phyloP scores from a whole-genome alignment of 2,329 filamentous ascomycete genomes.

The Phialophora chinensis region DNA sequence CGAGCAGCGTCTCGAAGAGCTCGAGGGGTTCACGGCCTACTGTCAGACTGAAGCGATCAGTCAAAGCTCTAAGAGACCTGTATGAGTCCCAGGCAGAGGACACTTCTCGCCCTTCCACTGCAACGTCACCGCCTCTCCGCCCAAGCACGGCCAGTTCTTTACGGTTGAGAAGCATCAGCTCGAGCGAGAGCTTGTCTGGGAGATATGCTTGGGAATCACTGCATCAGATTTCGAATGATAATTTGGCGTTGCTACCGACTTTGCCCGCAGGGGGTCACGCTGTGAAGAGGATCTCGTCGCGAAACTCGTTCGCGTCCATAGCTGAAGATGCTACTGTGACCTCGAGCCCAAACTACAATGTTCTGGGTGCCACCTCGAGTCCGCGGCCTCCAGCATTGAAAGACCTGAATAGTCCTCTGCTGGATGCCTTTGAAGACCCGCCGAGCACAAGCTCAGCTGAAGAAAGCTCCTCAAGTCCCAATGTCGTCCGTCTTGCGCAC shows the following conservation, averaged over 20 bases:
- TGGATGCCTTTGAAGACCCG: conserved; percentile 25
- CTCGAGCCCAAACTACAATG: conserved; percentile 38
- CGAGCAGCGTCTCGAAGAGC: conserved; percentile 19
- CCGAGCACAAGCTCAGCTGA: conserved; percentile 26
- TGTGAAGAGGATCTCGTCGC: conserved; percentile 29
- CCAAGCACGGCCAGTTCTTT: conserved; percentile 34
- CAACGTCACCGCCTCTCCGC: conserved; percentile 34
- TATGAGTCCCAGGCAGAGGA: conserved; percentile 41
- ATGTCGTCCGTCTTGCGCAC: conserved; percentile 47
- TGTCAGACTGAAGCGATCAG: conserved; percentile 39
- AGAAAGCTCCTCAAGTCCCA: conserved; percentile 49
- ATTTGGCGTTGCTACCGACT: conserved; percentile 35
- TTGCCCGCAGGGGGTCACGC: conserved; percentile 24
- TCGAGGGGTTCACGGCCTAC: conserved; percentile 26
- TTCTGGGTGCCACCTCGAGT: conserved; percentile 31
- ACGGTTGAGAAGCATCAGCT: conserved; percentile 38
- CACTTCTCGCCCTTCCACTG: conserved; percentile 36
- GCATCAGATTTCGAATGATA: conserved; percentile 36
- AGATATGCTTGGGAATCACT: conserved; percentile 37
- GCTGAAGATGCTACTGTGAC: conserved; percentile 23
- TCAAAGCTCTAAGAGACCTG: conserved; percentile 39
- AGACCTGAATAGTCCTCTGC: conserved; percentile 21
- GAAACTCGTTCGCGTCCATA: conserved; percentile 34
- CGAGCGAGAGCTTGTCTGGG: conserved; percentile 37
- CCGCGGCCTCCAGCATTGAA: conserved; percentile 25